Percentiles rank a stretch among this genome's conserved stretches.
Conservation (phyloP, 163 green algal genomes). For the Chloroidium sp. region DNA sequence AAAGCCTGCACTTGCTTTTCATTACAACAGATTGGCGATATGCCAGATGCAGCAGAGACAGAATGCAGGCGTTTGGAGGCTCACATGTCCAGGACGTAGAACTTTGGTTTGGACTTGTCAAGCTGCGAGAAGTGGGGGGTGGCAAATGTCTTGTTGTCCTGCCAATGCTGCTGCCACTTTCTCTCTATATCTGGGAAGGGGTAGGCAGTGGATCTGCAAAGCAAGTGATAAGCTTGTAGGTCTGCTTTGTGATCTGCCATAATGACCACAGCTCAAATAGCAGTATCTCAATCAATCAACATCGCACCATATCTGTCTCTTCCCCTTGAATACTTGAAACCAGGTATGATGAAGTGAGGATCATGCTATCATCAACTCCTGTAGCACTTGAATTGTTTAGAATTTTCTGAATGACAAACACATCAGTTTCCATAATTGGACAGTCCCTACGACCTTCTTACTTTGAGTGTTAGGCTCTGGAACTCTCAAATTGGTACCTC, state of each 20-base stretch:
- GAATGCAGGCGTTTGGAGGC: slow-evolving; percentile 29
- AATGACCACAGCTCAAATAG: not conserved
- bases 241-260: not conserved
- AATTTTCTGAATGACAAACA: no score
- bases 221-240: not conserved
- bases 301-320: no score
- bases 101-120: slow-evolving; percentile 95
- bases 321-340: no score
- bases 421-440: no score
- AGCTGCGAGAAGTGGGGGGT: slow-evolving; percentile 70
- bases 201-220: slow-evolving; percentile 52
- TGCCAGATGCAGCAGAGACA: slow-evolving; percentile 78
- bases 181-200: slow-evolving; percentile 86
- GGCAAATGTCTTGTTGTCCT: slow-evolving; percentile 83
- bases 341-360: no score
- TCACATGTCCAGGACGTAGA: slow-evolving; percentile 98
- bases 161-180: slow-evolving; percentile 93
- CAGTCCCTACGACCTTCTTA: no score
- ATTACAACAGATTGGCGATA: not conserved
- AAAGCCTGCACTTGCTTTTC: no score
- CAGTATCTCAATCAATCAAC: no score
- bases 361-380: no score
- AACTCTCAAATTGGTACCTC: no score
- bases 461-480: no score
- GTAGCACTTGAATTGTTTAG: no score